Evolutionary conservation across 257 asterid genomes (phyloP).

Genomic region (Solanum lycopersicoides): DNA sequence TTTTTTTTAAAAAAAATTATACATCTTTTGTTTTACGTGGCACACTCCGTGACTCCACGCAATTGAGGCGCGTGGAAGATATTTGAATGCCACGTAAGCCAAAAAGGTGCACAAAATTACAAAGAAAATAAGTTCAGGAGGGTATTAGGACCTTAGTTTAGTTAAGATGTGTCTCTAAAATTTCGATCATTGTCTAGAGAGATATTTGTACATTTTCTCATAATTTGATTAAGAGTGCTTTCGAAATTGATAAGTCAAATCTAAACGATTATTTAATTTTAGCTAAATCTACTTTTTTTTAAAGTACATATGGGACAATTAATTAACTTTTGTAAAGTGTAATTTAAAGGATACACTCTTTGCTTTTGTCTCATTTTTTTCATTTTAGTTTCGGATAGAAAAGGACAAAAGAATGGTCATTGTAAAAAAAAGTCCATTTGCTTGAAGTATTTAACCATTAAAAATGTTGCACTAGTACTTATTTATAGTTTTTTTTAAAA

Average conservation of each 20-base stretch:
- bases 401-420: background rate
- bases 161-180: no score
- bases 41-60: fast-evolving
- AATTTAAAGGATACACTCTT: background rate
- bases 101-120: no score
- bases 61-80: no score
- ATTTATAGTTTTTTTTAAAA: no score
- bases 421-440: background rate
- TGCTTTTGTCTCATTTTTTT: background rate
- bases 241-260: background rate
- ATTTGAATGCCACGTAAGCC: no score
- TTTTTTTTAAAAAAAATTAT: no score
- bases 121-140: no score
- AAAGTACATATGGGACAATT: background rate
- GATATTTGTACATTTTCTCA: no score
- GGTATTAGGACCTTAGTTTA: no score
- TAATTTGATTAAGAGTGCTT: no score
- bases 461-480: background rate
- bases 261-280: background rate
- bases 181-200: no score
- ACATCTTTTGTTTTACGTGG: no score
- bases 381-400: background rate
- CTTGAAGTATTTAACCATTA: background rate
- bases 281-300: background rate
- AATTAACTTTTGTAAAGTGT: background rate